Base-by-base conservation (phyloP, 805 yeast genomes). In the Candida jianshihensis region DNA sequence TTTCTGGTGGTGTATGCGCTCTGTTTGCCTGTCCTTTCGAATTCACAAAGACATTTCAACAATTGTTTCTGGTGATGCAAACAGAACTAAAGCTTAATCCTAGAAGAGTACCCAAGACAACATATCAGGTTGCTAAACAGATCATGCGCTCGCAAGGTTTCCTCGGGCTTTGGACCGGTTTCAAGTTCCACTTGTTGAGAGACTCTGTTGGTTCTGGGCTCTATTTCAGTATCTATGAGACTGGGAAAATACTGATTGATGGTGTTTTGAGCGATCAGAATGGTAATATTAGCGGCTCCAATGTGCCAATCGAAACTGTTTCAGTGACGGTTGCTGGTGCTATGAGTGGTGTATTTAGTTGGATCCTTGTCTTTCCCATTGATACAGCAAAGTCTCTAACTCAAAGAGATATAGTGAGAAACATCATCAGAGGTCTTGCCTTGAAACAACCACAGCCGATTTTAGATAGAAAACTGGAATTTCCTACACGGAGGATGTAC, bases 21-120 rank as follows among this genome's bases (percentile, higher is more conserved):
- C 25, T 70, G 6, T 74, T 78, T 55, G 83, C 88, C 3, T 81
- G 90, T 46, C 96, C 96, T 2, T 86, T 86, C 54, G 96, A 86
- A 56, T 74, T 84, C 59, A 78, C 90, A 33, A 87, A 86, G 56
- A 67, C 85, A 8, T 84, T 81, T 42, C 81, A 90, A 26, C 95
- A 86, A 56, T 72, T 86, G 26, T 78, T 61, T 24, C 48, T 70
- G 19, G 52, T 67, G 35, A 57, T 60, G 48, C 58, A 64, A 25
- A 49, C 45, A 28, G 53, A 42, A 26, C 51, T 48, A 35, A 47
- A 41, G 32, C 39, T 41, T 39, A 61, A 36, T 57, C 72, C 39
- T 39, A 53, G 37, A 48, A 59, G 38, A 33, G 63, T 53, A 44
- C 59, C 59, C 16, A 51, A 47, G 44, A 56, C 59, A 16, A 60